Conservation (phyloP, 495 filamentous ascomycete species). For the Letharia columbiana region DNA sequence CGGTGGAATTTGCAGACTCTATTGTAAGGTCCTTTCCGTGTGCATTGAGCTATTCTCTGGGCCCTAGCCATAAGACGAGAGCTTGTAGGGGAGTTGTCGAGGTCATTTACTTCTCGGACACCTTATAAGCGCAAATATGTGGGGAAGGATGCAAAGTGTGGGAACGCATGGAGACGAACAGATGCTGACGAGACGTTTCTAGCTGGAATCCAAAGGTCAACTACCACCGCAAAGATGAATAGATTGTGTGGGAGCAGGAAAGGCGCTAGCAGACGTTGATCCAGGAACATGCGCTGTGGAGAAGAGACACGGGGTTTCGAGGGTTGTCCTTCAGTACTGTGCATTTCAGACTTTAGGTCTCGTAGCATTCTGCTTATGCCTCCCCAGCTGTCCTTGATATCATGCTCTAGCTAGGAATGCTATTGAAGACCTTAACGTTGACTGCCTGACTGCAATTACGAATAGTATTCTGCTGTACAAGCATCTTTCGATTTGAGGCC, state of each 20-base stretch:
- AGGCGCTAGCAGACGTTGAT: background rate
- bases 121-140: background rate
- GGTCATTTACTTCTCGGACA: background rate
- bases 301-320: background rate
- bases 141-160: background rate
- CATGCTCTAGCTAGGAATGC: background rate
- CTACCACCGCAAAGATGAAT: constrained; percentile 88
- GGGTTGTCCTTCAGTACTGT: background rate
- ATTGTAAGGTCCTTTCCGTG: constrained; percentile 49
- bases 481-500: background rate
- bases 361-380: background rate
- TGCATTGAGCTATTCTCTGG: background rate
- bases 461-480: background rate
- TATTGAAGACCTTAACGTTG: background rate
- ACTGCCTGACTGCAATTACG: background rate
- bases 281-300: background rate
- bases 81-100: background rate
- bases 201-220: constrained; percentile 95
- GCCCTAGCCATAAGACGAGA: background rate
- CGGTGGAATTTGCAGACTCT: constrained; percentile 37
- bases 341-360: background rate
- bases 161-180: background rate
- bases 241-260: background rate
- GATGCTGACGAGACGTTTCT: constrained; percentile 18
- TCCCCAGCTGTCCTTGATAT: background rate